Evolutionary conservation across 2,329 filamentous ascomycete genomes (phyloP), one percentile per base, ranked within the genome.

Genomic region (Rhinocladiella mackenziei): DNA sequence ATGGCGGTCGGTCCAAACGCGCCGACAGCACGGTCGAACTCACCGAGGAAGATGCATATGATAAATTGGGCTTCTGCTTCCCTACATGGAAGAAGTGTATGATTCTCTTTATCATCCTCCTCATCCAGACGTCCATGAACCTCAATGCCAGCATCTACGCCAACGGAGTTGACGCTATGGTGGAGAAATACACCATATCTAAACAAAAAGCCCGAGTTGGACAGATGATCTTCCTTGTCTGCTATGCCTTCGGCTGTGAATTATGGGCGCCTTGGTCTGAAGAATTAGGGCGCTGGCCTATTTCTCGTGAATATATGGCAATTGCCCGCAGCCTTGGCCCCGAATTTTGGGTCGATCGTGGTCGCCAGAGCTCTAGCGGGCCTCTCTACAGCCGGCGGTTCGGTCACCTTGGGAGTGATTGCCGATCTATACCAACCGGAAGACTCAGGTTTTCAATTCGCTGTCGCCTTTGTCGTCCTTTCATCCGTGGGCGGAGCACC

Each of bases 211-310:
- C 82, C 2, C 76, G 84, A 42, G 73, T 79, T 32, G 86, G 86
- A 51, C 84, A 86, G 51, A 82, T 84, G 66, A 76, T 86, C 52
- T 92, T 89, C 64, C 69, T 92, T 15, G 71, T 92, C 42, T 68
- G 81, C 3, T 92, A 92, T 62, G 86, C 84, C 23, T 88, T 92
- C 60, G 86, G 87, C 13, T 91, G 87, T 60, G 86, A 92, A 65
- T 74, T 91, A 1, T 92, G 86, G 86, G 86, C 86, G 0, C 86
- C 86, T 0, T 92, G 86, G 83, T 85, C 80, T 17, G 86, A 92
- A 62, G 86, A 92, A 58, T 74, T 89, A 39, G 86, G 86, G 4
- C 77, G 86, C 31, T 84, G 80, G 73, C 82, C 82, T 91, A 44
- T 73, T 84, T 48, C 68, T 92, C 11, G 84, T 89, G 60, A 91